These are phyloP conservation scores for Beauveria rudraprayagi DNA, from an alignment of 2,329 filamentous ascomycete species.

Conservation along the genomic window DNA sequence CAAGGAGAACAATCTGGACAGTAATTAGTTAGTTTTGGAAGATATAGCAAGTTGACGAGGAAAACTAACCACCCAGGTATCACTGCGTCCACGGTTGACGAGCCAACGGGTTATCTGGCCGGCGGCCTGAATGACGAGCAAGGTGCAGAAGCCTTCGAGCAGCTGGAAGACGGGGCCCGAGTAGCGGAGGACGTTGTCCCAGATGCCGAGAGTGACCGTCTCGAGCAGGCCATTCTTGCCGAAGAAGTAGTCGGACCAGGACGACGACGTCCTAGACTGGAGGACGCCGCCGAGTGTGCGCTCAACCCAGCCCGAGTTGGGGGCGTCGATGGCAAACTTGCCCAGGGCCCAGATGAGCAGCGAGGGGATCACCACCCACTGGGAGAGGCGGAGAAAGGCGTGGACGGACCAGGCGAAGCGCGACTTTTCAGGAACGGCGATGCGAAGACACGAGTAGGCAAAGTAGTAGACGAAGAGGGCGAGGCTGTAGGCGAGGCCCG, in stretches of 20 bases:
- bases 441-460: conserved; percentile 70
- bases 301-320: conserved; percentile 70
- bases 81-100: conserved; percentile 85
- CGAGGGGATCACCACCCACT: conserved; percentile 79
- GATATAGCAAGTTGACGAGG: background rate
- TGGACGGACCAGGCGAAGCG: conserved; percentile 65
- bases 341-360: conserved; percentile 93
- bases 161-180: conserved; percentile 93
- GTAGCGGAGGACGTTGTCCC: conserved; percentile 83
- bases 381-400: conserved; percentile 61
- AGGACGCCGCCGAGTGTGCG: conserved; percentile 64
- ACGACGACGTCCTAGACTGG: conserved; percentile 48
- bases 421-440: conserved; percentile 72
- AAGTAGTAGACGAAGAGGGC: conserved; percentile 87
- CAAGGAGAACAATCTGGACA: conserved; percentile 73
- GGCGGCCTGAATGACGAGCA: conserved; percentile 89
- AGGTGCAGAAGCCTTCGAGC: conserved; percentile 89
- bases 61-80: conserved; percentile 82
- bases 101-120: conserved; percentile 93
- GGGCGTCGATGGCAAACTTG: conserved; percentile 88
- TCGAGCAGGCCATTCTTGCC: conserved; percentile 79
- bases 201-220: conserved; percentile 69
- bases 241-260: conserved; percentile 76
- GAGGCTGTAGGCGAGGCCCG: conserved; percentile 88
- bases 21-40: conserved; percentile 14